These are phyloP conservation scores for Stachybotrys echinatus DNA, from an alignment of 2,329 filamentous ascomycete genomes.

Conservation along the genomic window DNA sequence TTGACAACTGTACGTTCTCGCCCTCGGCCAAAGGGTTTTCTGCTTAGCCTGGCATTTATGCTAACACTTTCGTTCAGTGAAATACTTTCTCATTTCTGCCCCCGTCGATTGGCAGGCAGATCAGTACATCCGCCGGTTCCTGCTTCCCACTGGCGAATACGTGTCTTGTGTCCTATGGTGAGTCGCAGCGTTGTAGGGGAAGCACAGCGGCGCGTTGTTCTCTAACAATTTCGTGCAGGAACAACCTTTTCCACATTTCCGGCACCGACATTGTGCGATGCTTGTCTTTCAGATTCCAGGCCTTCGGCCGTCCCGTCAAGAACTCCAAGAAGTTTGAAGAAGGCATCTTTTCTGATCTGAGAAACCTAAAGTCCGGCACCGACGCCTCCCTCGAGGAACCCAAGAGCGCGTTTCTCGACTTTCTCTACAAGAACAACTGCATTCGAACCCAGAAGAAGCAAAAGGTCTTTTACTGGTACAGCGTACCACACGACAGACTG, in stretches of 20 bases:
- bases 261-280: conserved; percentile 98
- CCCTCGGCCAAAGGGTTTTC: background rate
- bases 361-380: conserved; percentile 96
- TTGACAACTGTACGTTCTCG: conserved; percentile 77
- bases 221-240: conserved; percentile 30
- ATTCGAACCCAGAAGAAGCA: conserved; percentile 99
- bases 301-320: conserved; percentile 95
- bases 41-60: background rate
- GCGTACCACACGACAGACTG: conserved; percentile 92
- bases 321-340: conserved; percentile 99
- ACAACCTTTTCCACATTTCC: conserved; percentile 98
- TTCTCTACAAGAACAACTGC: conserved; percentile 99
- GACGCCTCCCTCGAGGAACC: conserved; percentile 98
- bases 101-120: conserved; percentile 97
- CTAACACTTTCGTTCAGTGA: conserved; percentile 55
- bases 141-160: conserved; percentile 96
- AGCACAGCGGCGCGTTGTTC: background rate
- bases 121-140: conserved; percentile 92
- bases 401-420: conserved; percentile 97
- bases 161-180: conserved; percentile 94
- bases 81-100: conserved; percentile 98
- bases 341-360: conserved; percentile 96
- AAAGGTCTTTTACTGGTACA: conserved; percentile 99
- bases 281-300: conserved; percentile 95
- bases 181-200: conserved; percentile 1